Evolutionary conservation across 495 filamentous ascomycete genomes (phyloP).

Genomic region (Penicillium manginii): DNA sequence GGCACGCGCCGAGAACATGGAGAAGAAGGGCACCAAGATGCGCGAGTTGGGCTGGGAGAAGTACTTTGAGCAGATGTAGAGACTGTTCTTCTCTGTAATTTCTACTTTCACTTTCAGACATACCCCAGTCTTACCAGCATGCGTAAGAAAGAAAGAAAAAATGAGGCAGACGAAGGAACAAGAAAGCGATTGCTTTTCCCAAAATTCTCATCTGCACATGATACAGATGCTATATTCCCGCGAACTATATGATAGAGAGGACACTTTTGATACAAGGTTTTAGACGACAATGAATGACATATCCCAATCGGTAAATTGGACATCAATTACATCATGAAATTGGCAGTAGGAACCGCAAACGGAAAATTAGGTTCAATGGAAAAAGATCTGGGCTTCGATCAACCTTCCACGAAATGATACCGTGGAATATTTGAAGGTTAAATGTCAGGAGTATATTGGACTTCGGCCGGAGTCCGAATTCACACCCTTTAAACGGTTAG

Average conservation of each 20-base stretch:
- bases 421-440: background rate
- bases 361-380: no score
- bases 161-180: background rate
- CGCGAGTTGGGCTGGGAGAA: slow-evolving; percentile 67
- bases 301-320: background rate
- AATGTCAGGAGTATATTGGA: background rate
- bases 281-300: slow-evolving; percentile 35
- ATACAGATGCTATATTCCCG: slow-evolving; percentile 9
- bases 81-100: background rate
- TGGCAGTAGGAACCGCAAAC: no score
- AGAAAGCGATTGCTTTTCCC: background rate
- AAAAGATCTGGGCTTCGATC: background rate
- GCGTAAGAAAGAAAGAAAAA: background rate
- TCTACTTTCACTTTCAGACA: slow-evolving; percentile 1
- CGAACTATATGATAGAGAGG: slow-evolving; percentile 11
- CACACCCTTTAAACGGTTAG: background rate
- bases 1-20: slow-evolving; percentile 67
- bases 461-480: background rate
- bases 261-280: slow-evolving; percentile 17
- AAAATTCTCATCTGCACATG: slow-evolving; percentile 6
- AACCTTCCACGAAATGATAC: background rate
- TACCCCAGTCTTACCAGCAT: no score
- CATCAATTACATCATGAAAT: background rate
- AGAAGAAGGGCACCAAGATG: slow-evolving; percentile 51
- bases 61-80: slow-evolving; percentile 66